Evolutionary conservation across 768 basidiomycete species (phyloP), one percentile per base, ranked within the genome.

Genomic region (Russula griseocarnosa): DNA sequence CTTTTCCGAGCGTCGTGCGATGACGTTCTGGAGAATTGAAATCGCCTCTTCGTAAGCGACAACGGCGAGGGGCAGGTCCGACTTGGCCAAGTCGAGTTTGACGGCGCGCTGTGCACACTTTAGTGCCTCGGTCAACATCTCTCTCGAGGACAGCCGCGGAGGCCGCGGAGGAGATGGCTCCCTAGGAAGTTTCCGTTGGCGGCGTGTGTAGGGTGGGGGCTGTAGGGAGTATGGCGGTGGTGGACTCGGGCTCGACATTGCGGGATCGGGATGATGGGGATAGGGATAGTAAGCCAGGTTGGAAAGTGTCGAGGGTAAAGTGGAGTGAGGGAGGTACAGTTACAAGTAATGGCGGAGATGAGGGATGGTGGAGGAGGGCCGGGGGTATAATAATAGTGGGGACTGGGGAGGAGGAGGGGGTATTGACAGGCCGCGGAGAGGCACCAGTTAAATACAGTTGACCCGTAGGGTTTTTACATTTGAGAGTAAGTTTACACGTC

Each of bases 1-100:
- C 18, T 22, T 50, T 20, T 24, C 54, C 2, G 58, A 42, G 24
- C 63, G 63, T 8, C 54, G 59, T 7, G 47, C 40, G 26, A 74
- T 69, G 34, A 71, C 74, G 46, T 44, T 79, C 70, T 84, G 83
- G 79, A 78, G 79, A 2, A 77, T 66, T 44, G 73, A 75, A 16
- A 75, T 71, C 18, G 56, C 55, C 36, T 61, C 66, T 24, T 52
- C 47, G 32, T 65, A 65, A 2, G 53, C 55, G 1, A 38, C 49
- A 24, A 65, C 34, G 6, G 59, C 32, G 38, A 38, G 54, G 40
- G 59, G 54, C 22, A 46, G 0, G 40, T 65, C 54, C 26, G 49
- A 34, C 11, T n/a, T 22, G 5, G 58, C 3, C 18, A 24, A 14
- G 32, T 65, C 63, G 40, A 61, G 55, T 1, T 56, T 20, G 47